Evolutionary conservation across 345 rosid species (phyloP).

Genomic region (Trapa incisa): DNA sequence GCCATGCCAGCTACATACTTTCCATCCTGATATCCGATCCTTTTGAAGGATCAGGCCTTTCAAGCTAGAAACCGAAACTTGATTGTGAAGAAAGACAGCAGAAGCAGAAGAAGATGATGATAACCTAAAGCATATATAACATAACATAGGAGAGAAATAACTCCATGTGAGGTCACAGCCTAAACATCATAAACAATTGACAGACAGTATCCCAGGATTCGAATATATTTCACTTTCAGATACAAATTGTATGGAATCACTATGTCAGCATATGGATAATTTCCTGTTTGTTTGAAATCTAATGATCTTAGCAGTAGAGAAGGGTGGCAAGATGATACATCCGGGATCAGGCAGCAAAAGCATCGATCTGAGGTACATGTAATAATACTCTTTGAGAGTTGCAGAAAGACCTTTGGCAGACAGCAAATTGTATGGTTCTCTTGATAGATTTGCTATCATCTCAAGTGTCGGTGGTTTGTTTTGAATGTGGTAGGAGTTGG

Average conservation of each 20-base stretch:
- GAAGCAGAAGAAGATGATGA: too few relatives aligned
- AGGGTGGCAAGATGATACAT: constrained; percentile 1
- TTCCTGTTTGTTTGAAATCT: neutral
- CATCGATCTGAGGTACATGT: neutral
- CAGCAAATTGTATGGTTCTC: too few relatives aligned
- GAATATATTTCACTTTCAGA: neutral
- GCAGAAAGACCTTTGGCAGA: too few relatives aligned
- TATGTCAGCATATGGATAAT: neutral
- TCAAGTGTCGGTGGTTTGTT: neutral
- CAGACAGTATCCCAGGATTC: neutral
- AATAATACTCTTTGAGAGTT: neutral
- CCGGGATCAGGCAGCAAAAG: neutral
- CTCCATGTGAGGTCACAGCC: neutral
- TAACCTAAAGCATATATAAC: too few relatives aligned
- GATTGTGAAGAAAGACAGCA: too few relatives aligned
- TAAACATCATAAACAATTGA: neutral
- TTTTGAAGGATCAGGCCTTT: too few relatives aligned
- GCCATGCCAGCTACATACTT: too few relatives aligned
- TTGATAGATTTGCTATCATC: too few relatives aligned
- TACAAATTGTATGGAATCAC: neutral
- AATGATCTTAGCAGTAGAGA: neutral
- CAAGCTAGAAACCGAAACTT: too few relatives aligned
- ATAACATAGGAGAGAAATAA: too few relatives aligned
- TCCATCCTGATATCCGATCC: too few relatives aligned
- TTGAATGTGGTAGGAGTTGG: neutral